Evolutionary conservation across 2,329 filamentous ascomycete genomes (phyloP), one percentile per base, ranked within the genome.

Genomic region (Pyricularia sp.): DNA sequence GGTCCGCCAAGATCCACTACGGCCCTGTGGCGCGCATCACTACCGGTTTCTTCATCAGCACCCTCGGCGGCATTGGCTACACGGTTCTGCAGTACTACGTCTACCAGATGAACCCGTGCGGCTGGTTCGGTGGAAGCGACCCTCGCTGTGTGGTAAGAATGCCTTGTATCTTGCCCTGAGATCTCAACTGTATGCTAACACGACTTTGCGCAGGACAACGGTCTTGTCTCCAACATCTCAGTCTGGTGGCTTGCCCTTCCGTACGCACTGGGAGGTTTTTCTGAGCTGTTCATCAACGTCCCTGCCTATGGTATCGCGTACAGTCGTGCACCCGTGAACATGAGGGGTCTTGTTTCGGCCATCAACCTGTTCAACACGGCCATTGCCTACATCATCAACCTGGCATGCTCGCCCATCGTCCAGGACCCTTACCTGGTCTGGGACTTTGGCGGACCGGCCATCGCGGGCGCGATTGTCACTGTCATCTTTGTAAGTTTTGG

Each of bases 291-390:
- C 72, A 76, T 83, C 73, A 83, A 83, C 74, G 82, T 84, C 2
- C 81, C 82, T 0, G 83, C 83, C 1, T 85, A 81, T 73, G 83
- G 81, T 70, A 81, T 85, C 69, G 83, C 84, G 1, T 86, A 88
- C 79, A 89, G 89, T 74, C 92, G 92, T 77, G 90, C 90, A 0
- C 91, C 91, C 10, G 85, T 84, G 75, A 92, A 92, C 79, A 93
- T 93, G 90, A 85, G 90, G 4, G 90, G 87, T 31, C 83, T 92
- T 69, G 88, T 93, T 17, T 83, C 84, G 72, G 86, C 87, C 12
- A 82, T 92, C 68, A 63, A 63, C 85, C 74, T 69, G 80, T 63
- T 63, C 25, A 63, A 28, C 59, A 63, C 59, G 14, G 59, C 59
- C 59, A 63, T 63, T 28, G 59, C 82, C 59, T 83, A 84, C 71